Base-by-base conservation (phyloP, 768 basidiomycete genomes). In the Boletus rubroflammeus region DNA sequence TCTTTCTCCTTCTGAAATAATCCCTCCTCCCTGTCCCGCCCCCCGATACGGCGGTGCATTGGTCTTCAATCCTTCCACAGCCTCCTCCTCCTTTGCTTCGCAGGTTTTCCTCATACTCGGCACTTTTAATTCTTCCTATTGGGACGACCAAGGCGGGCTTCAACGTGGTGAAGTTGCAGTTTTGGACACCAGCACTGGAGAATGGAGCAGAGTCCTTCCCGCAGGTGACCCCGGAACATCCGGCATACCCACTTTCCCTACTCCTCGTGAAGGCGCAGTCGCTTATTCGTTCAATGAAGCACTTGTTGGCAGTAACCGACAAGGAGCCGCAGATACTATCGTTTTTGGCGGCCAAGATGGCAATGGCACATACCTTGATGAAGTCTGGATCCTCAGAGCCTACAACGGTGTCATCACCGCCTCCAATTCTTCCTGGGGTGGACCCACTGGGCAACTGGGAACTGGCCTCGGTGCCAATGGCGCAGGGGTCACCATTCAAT, bases 311-410 rank as follows among this genome's bases (percentile, higher is more conserved):
- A 58, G 61, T 7, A 69, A 76, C 36, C 76, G 80, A 23, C 66
- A 62, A 23, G 61, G 61, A 19, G 80, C 78, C 19, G 76, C 87
- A 25, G 90, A 93, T 64, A 86, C 82, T 17, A 78, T 93, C 42
- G 81, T 92, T 10, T 93, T 90, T 58, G 90, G 90, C 32, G 90
- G 90, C 38, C 79, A 79, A 60, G 88, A 90, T 65, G 73, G 75
- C 41, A 66, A 73, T 51, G 90, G 90, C 14, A 80, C 74, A 25
- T 84, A 88, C 63, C 75, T 90, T 4, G 79, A 82, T 38, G 90
- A 93, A 52, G 64, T 93, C 11, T 93, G 90, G 90, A 67, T 93
- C 8, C 75, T 93, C 56, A 76, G 90, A 50, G 80, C 87, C 5
- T 92, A 91, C 68, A 76, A 78, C 56, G 85, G 76, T n/a, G 68